phyloP scores from a whole-genome alignment of 805 yeast genomes.

The Metschnikowia continentalis region DNA sequence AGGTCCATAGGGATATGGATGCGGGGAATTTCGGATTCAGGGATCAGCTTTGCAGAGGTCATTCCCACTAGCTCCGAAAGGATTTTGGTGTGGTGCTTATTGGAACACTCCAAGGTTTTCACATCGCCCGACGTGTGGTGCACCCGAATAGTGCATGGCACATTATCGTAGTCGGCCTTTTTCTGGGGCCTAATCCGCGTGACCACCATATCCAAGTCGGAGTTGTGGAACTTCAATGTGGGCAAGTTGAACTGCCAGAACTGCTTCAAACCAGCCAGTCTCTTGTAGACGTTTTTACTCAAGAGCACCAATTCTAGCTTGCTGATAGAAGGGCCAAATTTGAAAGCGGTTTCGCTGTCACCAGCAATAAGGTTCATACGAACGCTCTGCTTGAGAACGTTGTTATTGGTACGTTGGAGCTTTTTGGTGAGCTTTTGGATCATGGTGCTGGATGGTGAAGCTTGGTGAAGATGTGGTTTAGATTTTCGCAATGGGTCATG shows the following conservation, averaged over 20 bases:
- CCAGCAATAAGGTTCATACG: constrained; percentile 52
- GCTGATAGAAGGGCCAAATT: constrained; percentile 20
- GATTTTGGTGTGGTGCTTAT: constrained; percentile 48
- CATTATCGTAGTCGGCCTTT: constrained; percentile 11
- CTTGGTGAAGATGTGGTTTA: background rate
- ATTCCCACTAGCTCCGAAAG: constrained; percentile 50
- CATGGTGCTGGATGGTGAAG: background rate
- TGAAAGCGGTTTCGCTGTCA: constrained; percentile 37
- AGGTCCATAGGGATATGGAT: background rate
- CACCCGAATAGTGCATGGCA: constrained; percentile 12
- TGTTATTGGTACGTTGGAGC: constrained; percentile 13
- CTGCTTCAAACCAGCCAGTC: constrained; percentile 64
- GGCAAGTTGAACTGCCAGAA: constrained; percentile 78
- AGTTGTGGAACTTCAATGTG: constrained; percentile 78
- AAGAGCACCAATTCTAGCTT: constrained; percentile 50
- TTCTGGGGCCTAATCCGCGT: constrained; percentile 38
- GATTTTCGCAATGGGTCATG: too few relatives aligned
- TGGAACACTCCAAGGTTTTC: constrained; percentile 49
- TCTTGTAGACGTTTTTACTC: constrained; percentile 38
- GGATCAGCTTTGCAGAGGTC: constrained; percentile 51
- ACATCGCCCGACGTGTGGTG: constrained; percentile 10
- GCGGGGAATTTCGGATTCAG: constrained; percentile 41
- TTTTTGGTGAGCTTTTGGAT: constrained; percentile 8
- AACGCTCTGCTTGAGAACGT: constrained; percentile 43
- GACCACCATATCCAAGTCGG: constrained; percentile 59